These are phyloP conservation scores for Isabelozyma pseudorhagii DNA, from an alignment of 805 yeast species.

Conservation along the genomic window DNA sequence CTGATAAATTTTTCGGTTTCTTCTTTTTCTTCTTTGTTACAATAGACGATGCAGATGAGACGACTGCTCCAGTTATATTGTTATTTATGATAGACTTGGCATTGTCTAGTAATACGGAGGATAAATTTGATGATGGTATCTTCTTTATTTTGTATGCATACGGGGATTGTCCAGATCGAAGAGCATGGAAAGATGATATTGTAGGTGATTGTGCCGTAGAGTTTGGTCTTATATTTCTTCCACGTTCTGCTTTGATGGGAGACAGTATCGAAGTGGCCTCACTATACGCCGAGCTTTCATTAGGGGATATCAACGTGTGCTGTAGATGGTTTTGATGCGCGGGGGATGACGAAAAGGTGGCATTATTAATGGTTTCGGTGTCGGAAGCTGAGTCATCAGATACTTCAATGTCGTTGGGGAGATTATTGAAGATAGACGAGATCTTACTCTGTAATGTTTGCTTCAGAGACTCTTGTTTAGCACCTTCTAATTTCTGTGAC, in stretches of 20 bases:
- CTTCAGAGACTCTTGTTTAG: not conserved
- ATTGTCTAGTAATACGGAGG: conserved; percentile 33
- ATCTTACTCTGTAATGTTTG: conserved; percentile 27
- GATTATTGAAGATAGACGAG: conserved; percentile 39
- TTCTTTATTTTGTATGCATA: conserved; percentile 9
- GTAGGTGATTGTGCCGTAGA: conserved; percentile 15
- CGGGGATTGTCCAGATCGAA: conserved; percentile 9
- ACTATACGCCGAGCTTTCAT: conserved; percentile 20
- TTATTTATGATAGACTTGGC: conserved; percentile 33
- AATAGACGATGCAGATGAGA: conserved; percentile 31
- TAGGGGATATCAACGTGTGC: not conserved
- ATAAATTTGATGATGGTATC: conserved; percentile 28
- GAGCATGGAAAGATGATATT: conserved; percentile 21
- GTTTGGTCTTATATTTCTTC: conserved; percentile 1
- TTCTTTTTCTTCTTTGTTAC: conserved; percentile 13
- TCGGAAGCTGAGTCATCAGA: conserved; percentile 47
- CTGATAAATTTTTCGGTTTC: conserved; percentile 27
- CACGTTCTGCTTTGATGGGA: conserved; percentile 17
- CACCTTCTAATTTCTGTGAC: not conserved
- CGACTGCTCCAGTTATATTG: conserved; percentile 20
- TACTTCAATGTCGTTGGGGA: conserved; percentile 46
- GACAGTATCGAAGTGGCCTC: conserved; percentile 18
- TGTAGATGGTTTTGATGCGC: not conserved
- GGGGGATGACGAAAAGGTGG: conserved; percentile 8
- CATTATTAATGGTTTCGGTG: conserved; percentile 27